Percentiles rank a stretch among this genome's conserved stretches.
phyloP scores from a whole-genome alignment of 257 asterid species.

The Hygrophila difformis region DNA sequence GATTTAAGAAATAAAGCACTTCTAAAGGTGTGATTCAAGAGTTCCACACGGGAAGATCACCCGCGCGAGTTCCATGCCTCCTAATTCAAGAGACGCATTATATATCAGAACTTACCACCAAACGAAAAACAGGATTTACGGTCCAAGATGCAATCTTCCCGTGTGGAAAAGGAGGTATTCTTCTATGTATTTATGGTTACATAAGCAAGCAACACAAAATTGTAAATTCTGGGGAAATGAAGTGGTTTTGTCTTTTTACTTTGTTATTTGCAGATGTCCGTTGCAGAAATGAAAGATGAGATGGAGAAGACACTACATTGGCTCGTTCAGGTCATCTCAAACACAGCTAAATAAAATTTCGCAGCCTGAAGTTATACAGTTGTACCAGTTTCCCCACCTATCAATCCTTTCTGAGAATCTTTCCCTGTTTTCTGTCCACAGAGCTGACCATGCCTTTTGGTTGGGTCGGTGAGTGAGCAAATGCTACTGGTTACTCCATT shows the following conservation, averaged over 20 bases:
- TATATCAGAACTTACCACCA: conserved; percentile 71
- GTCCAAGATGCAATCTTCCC: conserved; percentile 48
- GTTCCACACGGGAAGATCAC: no score
- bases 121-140: conserved; percentile 45
- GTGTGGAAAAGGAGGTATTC: conserved; percentile 52
- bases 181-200: conserved; percentile 7
- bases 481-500: no score
- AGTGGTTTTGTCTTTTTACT: neutral
- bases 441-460: conserved; percentile 89
- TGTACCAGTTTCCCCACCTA: neutral
- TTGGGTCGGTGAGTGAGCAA: conserved; percentile 93
- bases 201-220: neutral
- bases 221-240: neutral
- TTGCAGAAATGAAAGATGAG: conserved; percentile 51
- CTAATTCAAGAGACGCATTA: conserved; percentile 41
- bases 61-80: conserved; percentile 43
- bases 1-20: no score
- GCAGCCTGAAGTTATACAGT: neutral
- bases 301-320: conserved; percentile 81
- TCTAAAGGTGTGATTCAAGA: no score
- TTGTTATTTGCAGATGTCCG: conserved; percentile 35
- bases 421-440: conserved; percentile 18
- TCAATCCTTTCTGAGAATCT: conserved; percentile 2
- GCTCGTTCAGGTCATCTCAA: conserved; percentile 66
- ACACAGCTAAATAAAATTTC: conserved; percentile 58